These are phyloP conservation scores for Panicum virgatum DNA, from an alignment of 202 grass and related monocot genomes.

Conservation along the genomic window DNA sequence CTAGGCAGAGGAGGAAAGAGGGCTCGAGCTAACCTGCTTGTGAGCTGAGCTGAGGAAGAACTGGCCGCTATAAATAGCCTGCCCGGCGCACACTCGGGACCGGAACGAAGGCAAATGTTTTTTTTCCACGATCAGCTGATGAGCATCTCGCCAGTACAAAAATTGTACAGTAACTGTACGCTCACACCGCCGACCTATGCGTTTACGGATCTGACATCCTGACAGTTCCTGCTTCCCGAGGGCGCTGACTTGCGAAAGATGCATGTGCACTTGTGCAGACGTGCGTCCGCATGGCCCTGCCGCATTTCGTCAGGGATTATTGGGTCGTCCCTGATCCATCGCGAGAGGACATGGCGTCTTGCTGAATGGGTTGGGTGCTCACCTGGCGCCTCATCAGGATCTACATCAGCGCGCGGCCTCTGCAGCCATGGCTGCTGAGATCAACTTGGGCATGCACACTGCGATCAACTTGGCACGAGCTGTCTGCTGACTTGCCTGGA, in stretches of 20 bases:
- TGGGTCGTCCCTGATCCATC: not conserved
- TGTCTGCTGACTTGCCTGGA: constrained; percentile 31
- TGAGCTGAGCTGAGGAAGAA: constrained; percentile 18
- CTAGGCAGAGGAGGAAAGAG: not conserved
- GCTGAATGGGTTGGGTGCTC: constrained; percentile 29
- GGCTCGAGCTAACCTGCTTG: not conserved
- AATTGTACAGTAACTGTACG: constrained; percentile 7
- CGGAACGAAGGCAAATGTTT: not conserved
- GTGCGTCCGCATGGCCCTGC: constrained; percentile 32
- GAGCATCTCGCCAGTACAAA: not conserved
- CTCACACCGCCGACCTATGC: not conserved
- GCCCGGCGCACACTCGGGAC: not conserved
- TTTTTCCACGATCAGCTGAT: not conserved
- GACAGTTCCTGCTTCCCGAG: constrained; percentile 29
- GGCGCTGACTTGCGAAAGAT: constrained; percentile 43
- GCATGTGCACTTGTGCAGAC: constrained; percentile 31
- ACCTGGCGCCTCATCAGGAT: constrained; percentile 26
- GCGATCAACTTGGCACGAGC: constrained; percentile 45
- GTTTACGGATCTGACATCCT: constrained; percentile 30
- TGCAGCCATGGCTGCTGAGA: not conserved
- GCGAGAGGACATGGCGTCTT: not conserved
- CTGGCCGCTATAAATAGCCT: constrained; percentile 34
- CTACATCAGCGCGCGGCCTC: not conserved
- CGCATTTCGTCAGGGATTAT: not conserved
- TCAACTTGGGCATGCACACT: not conserved